These are phyloP conservation scores for Camillea tinctor DNA, from an alignment of 2,329 filamentous ascomycete genomes.

Conservation along the genomic window DNA sequence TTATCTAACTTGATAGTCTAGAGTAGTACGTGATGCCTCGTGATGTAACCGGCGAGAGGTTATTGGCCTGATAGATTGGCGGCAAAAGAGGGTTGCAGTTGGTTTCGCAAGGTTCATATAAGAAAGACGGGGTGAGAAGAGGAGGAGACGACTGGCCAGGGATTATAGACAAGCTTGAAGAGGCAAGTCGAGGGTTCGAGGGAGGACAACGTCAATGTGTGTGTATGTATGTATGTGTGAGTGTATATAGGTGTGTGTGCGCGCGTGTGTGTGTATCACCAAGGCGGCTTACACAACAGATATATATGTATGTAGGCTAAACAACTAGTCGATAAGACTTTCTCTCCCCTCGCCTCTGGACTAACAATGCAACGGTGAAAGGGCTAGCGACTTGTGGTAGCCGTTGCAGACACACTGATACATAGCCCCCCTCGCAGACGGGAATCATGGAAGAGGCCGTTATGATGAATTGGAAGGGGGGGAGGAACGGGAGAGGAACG, in stretches of 20 bases:
- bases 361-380: not conserved
- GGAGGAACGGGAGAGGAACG: constrained; percentile 16
- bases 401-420: not conserved
- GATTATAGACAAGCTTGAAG: constrained; percentile 17
- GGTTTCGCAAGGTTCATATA: constrained; percentile 16
- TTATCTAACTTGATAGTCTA: constrained; percentile 21
- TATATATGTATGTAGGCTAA: not conserved
- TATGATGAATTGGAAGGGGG: constrained; percentile 5
- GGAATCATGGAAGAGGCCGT: constrained; percentile 8
- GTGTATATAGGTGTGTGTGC: too few relatives aligned
- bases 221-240: too few relatives aligned
- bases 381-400: not conserved
- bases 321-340: not conserved
- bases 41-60: constrained; percentile 19
- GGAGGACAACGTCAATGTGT: not conserved
- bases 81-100: constrained; percentile 16
- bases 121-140: constrained; percentile 11
- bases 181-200: constrained; percentile 11
- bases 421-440: not conserved
- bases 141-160: constrained; percentile 12
- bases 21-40: constrained; percentile 19
- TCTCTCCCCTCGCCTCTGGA: not conserved
- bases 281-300: not conserved
- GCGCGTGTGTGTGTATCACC: not conserved
- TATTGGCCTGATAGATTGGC: constrained; percentile 18